Evolutionary conservation across 352 stramenopile genomes (phyloP), one percentile per base, ranked within the genome.

Genomic region (Globisporangium orthogonon): DNA sequence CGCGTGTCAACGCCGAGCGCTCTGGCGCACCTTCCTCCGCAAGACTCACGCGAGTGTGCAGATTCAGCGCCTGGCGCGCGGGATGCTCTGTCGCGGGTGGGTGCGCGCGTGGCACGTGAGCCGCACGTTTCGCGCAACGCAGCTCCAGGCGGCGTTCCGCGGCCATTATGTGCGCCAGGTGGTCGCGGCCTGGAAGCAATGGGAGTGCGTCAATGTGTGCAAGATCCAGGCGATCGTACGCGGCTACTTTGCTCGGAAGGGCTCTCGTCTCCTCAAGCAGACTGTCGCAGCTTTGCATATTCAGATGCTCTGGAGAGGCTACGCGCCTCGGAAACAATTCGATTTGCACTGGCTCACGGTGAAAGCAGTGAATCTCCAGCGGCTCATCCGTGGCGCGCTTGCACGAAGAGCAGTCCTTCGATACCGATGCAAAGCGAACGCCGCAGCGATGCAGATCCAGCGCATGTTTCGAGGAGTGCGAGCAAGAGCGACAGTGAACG

Each of bases 161-260:
- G 76, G 83, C 1, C 77, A 74, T 18, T 77, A 83, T 50, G 67
- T 76, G 31, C 72, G 60, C 4, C 67, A 61, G 6, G 73, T 89
- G 14, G 43, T 89, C 28, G 31, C 29, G 18, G 73, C 68, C 1
- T 87, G 80, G 77, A 65, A 58, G 29, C 62, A 65, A n/a, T 90
- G 80, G 80, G 71, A 91, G 33, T 62, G 61, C 47, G 54, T 83
- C 10, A 91, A 89, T 49, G 67, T 58, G 5, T 56, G 67, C n/a
- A 79, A 72, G 18, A 89, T 90, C 41, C 83, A 93, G 52, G 69
- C 73, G 7, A 73, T 88, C 44, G 65, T 85, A 4, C 78, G 83
- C 29, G 74, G 80, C 35, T 54, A 78, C 61, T 73, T 81, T 39
- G 69, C 52, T 2, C 65, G 66, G 6, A 66, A 52, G 6, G 41